Evolutionary conservation across 1,284 basidiomycete species (phyloP), one percentile per base, ranked within the genome.

Genomic region (Melampsora americana): DNA sequence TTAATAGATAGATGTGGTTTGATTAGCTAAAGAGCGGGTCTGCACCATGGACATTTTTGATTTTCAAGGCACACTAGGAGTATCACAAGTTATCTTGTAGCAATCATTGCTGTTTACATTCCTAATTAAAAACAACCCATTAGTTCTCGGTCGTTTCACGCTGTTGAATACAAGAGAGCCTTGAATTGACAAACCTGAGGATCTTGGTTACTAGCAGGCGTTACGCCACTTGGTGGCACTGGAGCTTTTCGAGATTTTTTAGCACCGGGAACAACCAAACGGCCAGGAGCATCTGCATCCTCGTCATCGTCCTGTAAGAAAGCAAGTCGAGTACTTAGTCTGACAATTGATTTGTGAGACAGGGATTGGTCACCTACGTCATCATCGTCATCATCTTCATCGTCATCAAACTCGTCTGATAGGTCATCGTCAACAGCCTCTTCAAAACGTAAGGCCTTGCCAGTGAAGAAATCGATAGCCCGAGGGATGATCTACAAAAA

Each of bases 391-490:
- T 69, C 73, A 30, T 76, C 73, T 11, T 76, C 73, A 30, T 69
- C 73, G 7, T 76, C 66, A 14, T 69, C 73, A 44, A 67, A 62
- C n/a, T 76, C 66, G 42, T 69, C 73, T 18, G 73, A 76, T 35
- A 76, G 59, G 62, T 76, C 73, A 14, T 69, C 73, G 9, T 65
- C 73, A 30, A 76, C 56, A 20, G 50, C 73, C 12, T 68, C 73
- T 44, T 68, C 73, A 23, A 61, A 76, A 20, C 73, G 73, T 7
- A 76, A 50, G 16, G 73, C 73, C 48, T 76, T 76, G 18, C 73
- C 73, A 2, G 73, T 76, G 42, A 76, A 76, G 35, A 76, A 76
- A 59, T 76, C 73, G 42, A 76, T 64, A 65, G 73, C 73, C 23
- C 73, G 66, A 11, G 73, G 73, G 39, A 76, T 76, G 66, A 76